phyloP scores from a whole-genome alignment of 2,329 filamentous ascomycete species.

The Coleophoma eucalyptorum region DNA sequence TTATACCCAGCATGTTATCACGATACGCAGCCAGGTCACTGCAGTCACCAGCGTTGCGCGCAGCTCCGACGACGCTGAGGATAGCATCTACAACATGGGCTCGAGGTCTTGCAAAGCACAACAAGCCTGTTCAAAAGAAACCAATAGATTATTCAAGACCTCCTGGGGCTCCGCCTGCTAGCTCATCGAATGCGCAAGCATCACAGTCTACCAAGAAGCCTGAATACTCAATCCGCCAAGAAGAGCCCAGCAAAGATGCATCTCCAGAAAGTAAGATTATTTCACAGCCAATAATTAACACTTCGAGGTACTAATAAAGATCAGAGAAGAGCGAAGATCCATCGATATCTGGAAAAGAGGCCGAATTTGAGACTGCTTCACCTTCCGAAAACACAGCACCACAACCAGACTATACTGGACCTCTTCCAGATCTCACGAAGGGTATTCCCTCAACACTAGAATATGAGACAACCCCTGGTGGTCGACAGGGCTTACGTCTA shows the following conservation, averaged over 20 bases:
- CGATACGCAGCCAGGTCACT: slow-evolving; percentile 22
- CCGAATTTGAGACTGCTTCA: slow-evolving; percentile 28
- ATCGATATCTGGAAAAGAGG: slow-evolving; percentile 17
- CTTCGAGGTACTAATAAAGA: slow-evolving; percentile 12
- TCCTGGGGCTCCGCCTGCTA: slow-evolving; percentile 9
- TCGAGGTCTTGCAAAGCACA: slow-evolving; percentile 39
- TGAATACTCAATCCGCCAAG: too few species aligned
- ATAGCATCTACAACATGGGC: slow-evolving; percentile 34
- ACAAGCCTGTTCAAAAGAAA: slow-evolving; percentile 25
- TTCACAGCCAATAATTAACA: slow-evolving; percentile 7
- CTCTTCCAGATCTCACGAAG: slow-evolving; percentile 86
- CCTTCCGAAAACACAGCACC: slow-evolving; percentile 31
- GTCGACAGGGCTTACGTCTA: slow-evolving; percentile 26
- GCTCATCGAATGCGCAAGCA: slow-evolving; percentile 1
- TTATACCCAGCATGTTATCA: slow-evolving; percentile 24
- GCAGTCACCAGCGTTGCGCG: slow-evolving; percentile 19
- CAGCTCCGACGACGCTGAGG: slow-evolving; percentile 23
- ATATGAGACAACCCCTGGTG: slow-evolving; percentile 55
- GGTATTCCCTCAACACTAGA: slow-evolving; percentile 90
- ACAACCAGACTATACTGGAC: slow-evolving; percentile 33
- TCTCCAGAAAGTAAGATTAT: slow-evolving; percentile 10
- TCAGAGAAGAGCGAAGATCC: slow-evolving; percentile 9
- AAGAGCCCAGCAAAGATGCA: slow-evolving; percentile 10
- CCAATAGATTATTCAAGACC: slow-evolving; percentile 15
- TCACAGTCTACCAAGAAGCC: slow-evolving; percentile 1